Evolutionary conservation across 163 green algal genomes (phyloP).

Genomic region (Scenedesmus sp.): DNA sequence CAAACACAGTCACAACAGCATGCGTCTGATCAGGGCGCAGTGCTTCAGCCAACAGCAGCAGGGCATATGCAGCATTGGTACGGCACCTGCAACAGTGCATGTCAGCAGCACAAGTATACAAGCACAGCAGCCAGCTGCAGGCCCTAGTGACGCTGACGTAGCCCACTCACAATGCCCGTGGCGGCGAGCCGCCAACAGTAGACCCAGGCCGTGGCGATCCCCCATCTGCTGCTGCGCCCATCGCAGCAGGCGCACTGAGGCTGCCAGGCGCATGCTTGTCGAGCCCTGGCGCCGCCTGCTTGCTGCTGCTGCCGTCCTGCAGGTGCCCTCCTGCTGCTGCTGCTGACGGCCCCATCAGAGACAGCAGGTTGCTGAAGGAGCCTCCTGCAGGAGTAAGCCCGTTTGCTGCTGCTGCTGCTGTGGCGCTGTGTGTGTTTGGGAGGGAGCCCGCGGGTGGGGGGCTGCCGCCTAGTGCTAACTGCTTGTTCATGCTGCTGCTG

Average conservation of each 20-base stretch:
- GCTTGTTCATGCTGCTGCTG: constrained; percentile 21
- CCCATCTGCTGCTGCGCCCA: not conserved
- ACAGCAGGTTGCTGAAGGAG: constrained; percentile 36
- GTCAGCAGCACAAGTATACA: not conserved
- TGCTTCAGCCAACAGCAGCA: not conserved
- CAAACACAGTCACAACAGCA: not conserved
- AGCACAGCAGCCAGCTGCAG: not conserved
- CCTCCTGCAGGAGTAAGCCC: constrained; percentile 8
- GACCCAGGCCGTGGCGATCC: not conserved
- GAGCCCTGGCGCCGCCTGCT: not conserved
- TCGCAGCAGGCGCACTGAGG: not conserved
- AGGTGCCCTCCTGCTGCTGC: not conserved
- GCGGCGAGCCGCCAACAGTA: not conserved
- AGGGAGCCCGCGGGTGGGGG: not conserved
- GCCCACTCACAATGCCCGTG: not conserved
- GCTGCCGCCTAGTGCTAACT: constrained; percentile 13
- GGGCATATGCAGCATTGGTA: not conserved
- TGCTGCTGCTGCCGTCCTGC: not conserved
- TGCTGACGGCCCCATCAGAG: constrained; percentile 11
- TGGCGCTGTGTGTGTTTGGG: not conserved
- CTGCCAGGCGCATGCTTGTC: not conserved
- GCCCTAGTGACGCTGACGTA: not conserved
- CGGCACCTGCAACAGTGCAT: too few relatives aligned
- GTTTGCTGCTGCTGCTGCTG: constrained; percentile 20
- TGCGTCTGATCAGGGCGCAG: not conserved